Percentiles rank a stretch among this genome's conserved stretches.
Evolutionary conservation across 495 filamentous ascomycete species (phyloP).

Genomic region (Schizothecium vesticola): DNA sequence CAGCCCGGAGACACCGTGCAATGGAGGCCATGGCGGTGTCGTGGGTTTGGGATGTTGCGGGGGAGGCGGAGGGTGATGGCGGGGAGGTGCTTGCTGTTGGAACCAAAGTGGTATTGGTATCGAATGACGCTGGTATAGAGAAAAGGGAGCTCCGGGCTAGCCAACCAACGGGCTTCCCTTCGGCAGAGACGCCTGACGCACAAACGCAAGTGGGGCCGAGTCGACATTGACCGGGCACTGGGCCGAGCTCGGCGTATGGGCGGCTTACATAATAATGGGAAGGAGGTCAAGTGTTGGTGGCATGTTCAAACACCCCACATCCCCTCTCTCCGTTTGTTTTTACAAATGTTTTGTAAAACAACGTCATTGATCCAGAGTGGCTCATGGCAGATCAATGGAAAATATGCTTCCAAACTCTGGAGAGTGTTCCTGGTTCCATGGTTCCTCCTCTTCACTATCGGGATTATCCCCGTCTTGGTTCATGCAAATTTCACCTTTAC

Average conservation of each 20-base stretch:
- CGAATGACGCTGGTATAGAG: slow-evolving; percentile 19
- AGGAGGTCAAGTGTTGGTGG: neutral
- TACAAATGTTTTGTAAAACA: neutral
- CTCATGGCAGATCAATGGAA: neutral
- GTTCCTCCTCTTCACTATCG: too few species aligned
- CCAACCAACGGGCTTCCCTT: neutral
- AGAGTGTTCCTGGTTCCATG: neutral
- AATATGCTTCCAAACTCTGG: neutral
- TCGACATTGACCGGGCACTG: neutral
- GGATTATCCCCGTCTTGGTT: neutral
- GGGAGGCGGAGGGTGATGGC: slow-evolving; percentile 1
- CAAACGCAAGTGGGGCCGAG: neutral
- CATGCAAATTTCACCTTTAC: neutral
- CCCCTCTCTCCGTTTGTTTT: neutral
- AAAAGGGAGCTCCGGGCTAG: slow-evolving; percentile 1
- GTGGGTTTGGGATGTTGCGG: neutral
- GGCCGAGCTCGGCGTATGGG: neutral
- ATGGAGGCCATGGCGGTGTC: slow-evolving; percentile 43
- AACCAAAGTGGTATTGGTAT: neutral
- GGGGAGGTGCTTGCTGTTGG: neutral
- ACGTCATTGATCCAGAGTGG: neutral
- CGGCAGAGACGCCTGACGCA: neutral
- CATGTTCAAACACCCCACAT: neutral
- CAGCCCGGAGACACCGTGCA: slow-evolving; percentile 41
- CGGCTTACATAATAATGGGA: neutral